Conservation (phyloP, 768 basidiomycete genomes). For the Termitomyces sp. region DNA sequence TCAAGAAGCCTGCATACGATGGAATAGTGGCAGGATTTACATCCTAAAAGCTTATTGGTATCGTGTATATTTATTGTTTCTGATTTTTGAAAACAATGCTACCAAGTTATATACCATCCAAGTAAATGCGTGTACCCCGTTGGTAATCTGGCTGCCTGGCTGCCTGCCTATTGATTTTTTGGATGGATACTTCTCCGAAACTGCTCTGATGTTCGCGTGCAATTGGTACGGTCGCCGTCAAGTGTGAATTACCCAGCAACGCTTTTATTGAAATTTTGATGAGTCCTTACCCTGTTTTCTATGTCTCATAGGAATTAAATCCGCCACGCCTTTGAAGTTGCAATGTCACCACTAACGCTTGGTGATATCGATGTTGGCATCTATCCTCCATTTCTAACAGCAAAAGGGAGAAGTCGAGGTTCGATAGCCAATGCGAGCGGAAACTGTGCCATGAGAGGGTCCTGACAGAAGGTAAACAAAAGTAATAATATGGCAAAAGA, state of each 20-base stretch:
- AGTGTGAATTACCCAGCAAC: background rate
- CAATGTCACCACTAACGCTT: too few species aligned
- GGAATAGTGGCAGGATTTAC: conserved; percentile 34
- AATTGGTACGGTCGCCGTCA: background rate
- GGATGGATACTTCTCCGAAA: background rate
- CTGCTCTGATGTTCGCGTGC: background rate
- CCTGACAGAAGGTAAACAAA: conserved; percentile 33
- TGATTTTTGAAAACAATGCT: background rate
- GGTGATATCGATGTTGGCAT: too few species aligned
- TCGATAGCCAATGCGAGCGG: conserved; percentile 75
- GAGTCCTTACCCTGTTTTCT: background rate
- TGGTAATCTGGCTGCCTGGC: background rate
- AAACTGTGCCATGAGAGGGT: conserved; percentile 73
- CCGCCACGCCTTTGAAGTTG: too few species aligned
- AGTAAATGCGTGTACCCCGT: background rate
- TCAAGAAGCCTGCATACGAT: conserved; percentile 39
- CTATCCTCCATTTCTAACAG: conserved; percentile 66
- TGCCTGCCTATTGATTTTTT: background rate
- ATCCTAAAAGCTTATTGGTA: background rate
- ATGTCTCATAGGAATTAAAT: too few species aligned
- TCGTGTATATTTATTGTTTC: background rate
- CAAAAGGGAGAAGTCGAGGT: conserved; percentile 66
- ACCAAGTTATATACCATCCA: background rate
- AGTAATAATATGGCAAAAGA: conserved; percentile 6
- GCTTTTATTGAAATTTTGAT: background rate